Evolutionary conservation across 208 protist species (phyloP).

Genomic region (Phytomonas francai): DNA sequence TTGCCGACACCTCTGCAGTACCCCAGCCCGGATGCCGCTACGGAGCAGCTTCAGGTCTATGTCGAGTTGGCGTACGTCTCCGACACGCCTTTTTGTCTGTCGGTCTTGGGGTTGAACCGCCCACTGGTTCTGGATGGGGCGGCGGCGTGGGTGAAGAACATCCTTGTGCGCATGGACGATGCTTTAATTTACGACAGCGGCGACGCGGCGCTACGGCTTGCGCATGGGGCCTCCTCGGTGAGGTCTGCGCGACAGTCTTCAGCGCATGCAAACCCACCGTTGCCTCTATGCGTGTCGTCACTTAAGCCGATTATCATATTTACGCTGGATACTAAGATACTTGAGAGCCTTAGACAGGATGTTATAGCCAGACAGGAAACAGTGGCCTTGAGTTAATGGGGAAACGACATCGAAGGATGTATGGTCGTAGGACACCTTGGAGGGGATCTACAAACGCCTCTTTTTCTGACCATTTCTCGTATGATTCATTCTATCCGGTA

Average conservation of each 20-base stretch:
- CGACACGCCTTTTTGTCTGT: slow-evolving; percentile 53
- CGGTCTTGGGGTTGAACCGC: slow-evolving; percentile 25
- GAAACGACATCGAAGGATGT: background rate
- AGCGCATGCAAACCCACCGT: background rate
- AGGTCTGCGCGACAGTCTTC: background rate
- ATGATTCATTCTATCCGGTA: background rate
- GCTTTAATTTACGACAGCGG: slow-evolving; percentile 51
- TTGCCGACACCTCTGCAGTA: slow-evolving; percentile 11
- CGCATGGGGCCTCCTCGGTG: background rate
- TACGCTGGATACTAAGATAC: slow-evolving; percentile 30
- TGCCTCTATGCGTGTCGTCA: slow-evolving; percentile 24
- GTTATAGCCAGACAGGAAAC: slow-evolving; percentile 4
- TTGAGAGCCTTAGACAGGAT: slow-evolving; percentile 19
- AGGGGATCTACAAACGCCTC: background rate
- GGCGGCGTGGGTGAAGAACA: slow-evolving; percentile 42
- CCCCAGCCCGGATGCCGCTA: slow-evolving; percentile 1
- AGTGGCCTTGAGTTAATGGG: background rate
- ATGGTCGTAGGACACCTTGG: background rate
- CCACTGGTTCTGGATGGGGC: slow-evolving; percentile 32
- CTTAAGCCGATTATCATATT: slow-evolving; percentile 42
- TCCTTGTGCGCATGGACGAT: slow-evolving; percentile 53
- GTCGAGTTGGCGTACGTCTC: slow-evolving; percentile 54
- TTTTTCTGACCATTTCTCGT: background rate
- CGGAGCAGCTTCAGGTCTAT: slow-evolving; percentile 24
- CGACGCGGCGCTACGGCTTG: slow-evolving; percentile 23